Evolutionary conservation across 139 green algal genomes (phyloP).

Genomic region (Coelastrella sp.): DNA sequence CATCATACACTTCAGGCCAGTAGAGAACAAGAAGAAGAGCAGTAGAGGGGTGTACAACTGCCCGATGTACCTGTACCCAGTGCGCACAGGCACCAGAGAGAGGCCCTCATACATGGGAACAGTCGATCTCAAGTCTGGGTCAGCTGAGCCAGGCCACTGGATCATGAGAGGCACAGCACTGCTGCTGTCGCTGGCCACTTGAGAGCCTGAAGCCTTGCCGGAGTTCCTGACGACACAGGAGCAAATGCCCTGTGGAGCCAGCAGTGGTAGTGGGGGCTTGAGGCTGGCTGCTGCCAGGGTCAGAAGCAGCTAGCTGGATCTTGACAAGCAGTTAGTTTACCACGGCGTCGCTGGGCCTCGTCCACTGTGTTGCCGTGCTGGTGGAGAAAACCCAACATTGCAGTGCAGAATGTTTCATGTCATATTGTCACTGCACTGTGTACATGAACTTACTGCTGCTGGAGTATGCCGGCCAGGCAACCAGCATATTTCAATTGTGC

Average conservation of each 20-base stretch:
- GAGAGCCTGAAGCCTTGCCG: neutral
- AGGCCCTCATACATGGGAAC: constrained; percentile 85
- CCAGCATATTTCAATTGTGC: too few relatives aligned
- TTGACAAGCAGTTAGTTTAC: too few relatives aligned
- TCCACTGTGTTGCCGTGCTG: too few relatives aligned
- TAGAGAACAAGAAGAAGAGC: constrained; percentile 82
- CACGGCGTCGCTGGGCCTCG: too few relatives aligned
- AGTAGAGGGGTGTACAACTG: constrained; percentile 69
- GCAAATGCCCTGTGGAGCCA: too few relatives aligned
- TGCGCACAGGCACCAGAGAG: constrained; percentile 84
- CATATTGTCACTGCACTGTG: too few relatives aligned
- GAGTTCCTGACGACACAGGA: too few relatives aligned
- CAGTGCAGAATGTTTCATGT: too few relatives aligned
- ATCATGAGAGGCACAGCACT: constrained; percentile 84
- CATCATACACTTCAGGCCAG: constrained; percentile 89
- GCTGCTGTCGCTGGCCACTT: constrained; percentile 72
- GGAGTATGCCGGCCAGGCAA: too few relatives aligned
- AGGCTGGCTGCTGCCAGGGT: neutral
- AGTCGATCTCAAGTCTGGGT: constrained; percentile 81
- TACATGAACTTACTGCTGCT: too few relatives aligned
- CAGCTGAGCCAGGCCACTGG: constrained; percentile 83
- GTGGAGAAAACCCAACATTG: too few relatives aligned
- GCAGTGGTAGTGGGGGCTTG: neutral
- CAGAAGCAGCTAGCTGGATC: too few relatives aligned
- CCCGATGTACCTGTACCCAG: constrained; percentile 88